Evolutionary conservation across 805 yeast genomes (phyloP).

Genomic region (Clavispora carvajalis): DNA sequence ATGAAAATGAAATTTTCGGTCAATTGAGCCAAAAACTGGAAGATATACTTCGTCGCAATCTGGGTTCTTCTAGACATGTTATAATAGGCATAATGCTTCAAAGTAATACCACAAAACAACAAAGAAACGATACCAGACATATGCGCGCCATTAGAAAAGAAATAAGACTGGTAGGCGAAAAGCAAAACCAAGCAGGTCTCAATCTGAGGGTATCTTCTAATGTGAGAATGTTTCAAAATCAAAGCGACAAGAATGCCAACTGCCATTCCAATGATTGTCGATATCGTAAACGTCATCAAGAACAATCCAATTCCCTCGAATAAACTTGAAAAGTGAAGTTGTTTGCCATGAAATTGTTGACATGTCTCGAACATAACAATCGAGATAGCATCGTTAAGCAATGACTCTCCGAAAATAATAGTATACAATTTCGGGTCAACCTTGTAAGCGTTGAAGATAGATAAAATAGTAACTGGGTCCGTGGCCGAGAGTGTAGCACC

Average conservation of each 20-base stretch:
- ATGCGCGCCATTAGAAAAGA: slow-evolving; percentile 97
- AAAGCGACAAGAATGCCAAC: slow-evolving; percentile 88
- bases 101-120: slow-evolving; percentile 91
- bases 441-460: slow-evolving; percentile 94
- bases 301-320: slow-evolving; percentile 94
- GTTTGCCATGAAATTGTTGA: slow-evolving; percentile 87
- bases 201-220: slow-evolving; percentile 92
- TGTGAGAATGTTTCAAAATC: slow-evolving; percentile 84
- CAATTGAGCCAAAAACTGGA: slow-evolving; percentile 89
- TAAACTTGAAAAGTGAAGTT: slow-evolving; percentile 64
- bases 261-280: slow-evolving; percentile 82
- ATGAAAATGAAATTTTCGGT: slow-evolving; percentile 96
- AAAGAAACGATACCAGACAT: slow-evolving; percentile 98
- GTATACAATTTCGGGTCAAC: slow-evolving; percentile 98
- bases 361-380: slow-evolving; percentile 99
- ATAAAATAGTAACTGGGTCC: slow-evolving; percentile 94
- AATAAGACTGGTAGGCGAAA: slow-evolving; percentile 92
- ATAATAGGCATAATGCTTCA: slow-evolving; percentile 94
- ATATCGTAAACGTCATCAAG: slow-evolving; percentile 86
- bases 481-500: slow-evolving; percentile 98
- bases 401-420: slow-evolving; percentile 93
- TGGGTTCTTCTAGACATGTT: slow-evolving; percentile 98
- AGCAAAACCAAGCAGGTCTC: slow-evolving; percentile 89
- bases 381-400: slow-evolving; percentile 94
- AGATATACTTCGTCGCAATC: slow-evolving; percentile 90